Conservation (phyloP, 2,329 filamentous ascomycete genomes). For the Xylariaceae sp. region DNA sequence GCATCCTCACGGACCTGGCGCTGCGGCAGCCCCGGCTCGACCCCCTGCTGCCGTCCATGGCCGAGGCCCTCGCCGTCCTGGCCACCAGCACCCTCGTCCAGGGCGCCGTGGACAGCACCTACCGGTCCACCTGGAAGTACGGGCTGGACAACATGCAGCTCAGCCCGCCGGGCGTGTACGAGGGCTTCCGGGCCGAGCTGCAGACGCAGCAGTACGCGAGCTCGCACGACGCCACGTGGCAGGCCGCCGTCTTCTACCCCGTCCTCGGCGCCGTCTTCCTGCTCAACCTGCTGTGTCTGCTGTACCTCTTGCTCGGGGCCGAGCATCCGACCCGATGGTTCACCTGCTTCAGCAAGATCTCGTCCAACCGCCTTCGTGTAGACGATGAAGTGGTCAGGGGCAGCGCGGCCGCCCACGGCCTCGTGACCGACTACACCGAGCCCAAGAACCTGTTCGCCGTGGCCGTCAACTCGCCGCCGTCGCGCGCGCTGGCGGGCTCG, state of each 20-base stretch:
- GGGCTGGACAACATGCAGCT: constrained; percentile 27
- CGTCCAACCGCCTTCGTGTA: too few species aligned
- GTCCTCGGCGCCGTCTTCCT: constrained; percentile 58
- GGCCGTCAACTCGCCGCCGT: constrained; percentile 49
- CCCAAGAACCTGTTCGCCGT: constrained; percentile 68
- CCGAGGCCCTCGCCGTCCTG: constrained; percentile 66
- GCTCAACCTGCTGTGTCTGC: constrained; percentile 58
- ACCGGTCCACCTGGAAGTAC: constrained; percentile 49
- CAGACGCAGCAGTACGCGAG: constrained; percentile 64
- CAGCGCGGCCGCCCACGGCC: constrained; percentile 15
- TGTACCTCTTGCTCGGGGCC: constrained; percentile 50
- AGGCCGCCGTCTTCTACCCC: constrained; percentile 56
- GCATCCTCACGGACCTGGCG: constrained; percentile 49
- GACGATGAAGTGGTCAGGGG: not conserved
- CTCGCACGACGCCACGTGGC: constrained; percentile 52
- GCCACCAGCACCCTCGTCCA: constrained; percentile 59
- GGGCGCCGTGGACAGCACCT: constrained; percentile 51
- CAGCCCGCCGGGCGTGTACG: constrained; percentile 37
- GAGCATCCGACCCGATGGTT: constrained; percentile 32
- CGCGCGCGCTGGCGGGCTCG: constrained; percentile 15
- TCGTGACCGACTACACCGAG: constrained; percentile 73
- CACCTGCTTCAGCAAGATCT: not conserved
- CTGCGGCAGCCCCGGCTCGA: constrained; percentile 35
- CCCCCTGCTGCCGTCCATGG: constrained; percentile 54
- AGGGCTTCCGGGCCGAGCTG: constrained; percentile 57